Base-by-base conservation (phyloP, 2,329 filamentous ascomycete genomes). In the Dothidotthia symphoricarpi region DNA sequence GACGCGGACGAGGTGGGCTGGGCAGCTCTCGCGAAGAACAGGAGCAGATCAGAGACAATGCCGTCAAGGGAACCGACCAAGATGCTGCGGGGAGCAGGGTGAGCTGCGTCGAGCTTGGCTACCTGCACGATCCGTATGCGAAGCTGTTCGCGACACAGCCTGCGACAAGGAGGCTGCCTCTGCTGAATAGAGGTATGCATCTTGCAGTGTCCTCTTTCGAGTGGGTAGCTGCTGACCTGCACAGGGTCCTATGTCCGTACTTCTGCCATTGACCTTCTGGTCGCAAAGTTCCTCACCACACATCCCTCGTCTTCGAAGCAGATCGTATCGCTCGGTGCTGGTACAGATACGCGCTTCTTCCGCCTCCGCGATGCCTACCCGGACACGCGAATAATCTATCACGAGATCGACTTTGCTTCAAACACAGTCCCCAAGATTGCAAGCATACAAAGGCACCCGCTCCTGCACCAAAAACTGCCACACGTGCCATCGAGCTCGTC, bases 201-300 rank as follows among this genome's bases (percentile, higher is more conserved):
- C n/a, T n/a, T n/a, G n/a, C n/a, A n/a, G n/a, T n/a, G n/a, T n/a
- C n/a, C n/a, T n/a, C n/a, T n/a, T n/a, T n/a, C n/a, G n/a, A n/a
- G n/a, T n/a, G 8, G 15, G n/a, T 28, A 12, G 28, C 10, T 24
- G 14, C 31, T 47, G 24, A 47, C n/a, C 16, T 27, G 16, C 6
- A 16, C 51, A 91, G 89, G 89, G 35, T 97, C 91, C n/a, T 97
- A 96, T 59, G 85, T 90, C 15, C 83, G 93, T 45, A 96, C 90
- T 7, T 80, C 77, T 4, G 87, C 86, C 16, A 82, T 98, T 47
- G 89, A 98, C 67, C 72, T 69, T 10, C 78, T 98, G 1, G 80
- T 97, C 27, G 65, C 78, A 34, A 73, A 72, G 6, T 97, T 97
- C 57, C 72, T 97, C 10, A 63, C 70, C 3, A 45, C 60, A 28